A percentile compares a stretch with the other conserved stretches of the same genome.
phyloP scores from a whole-genome alignment of 805 yeast species.

The Blastobotrys parvus region DNA sequence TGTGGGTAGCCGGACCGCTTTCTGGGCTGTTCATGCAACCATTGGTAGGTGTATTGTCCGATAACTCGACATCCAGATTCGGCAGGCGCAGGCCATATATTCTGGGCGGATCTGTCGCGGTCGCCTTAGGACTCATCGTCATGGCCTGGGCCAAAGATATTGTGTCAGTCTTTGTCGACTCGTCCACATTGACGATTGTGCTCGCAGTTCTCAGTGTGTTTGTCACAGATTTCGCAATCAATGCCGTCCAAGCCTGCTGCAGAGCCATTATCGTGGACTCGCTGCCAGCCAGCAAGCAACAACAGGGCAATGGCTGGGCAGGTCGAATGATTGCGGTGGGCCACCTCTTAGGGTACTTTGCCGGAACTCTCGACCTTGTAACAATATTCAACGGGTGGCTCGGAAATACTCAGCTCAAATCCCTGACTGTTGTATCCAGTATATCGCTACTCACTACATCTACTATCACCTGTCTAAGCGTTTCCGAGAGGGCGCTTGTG shows the following conservation, averaged over 20 bases:
- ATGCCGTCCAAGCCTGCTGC: constrained; percentile 55
- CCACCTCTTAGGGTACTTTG: constrained; percentile 47
- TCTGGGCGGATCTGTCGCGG: constrained; percentile 43
- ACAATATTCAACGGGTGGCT: constrained; percentile 29
- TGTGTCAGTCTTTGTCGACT: constrained; percentile 18
- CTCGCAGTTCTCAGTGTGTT: constrained; percentile 46
- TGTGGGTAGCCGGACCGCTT: constrained; percentile 66
- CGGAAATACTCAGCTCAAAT: constrained; percentile 46
- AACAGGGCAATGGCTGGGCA: constrained; percentile 59
- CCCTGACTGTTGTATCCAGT: constrained; percentile 38
- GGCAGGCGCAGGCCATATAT: constrained; percentile 56
- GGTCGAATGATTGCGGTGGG: constrained; percentile 56
- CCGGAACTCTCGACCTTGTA: constrained; percentile 43
- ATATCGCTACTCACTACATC: constrained; percentile 35
- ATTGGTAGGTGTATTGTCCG: constrained; percentile 50
- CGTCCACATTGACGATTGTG: constrained; percentile 27
- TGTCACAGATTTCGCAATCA: constrained; percentile 48
- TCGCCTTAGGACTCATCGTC: constrained; percentile 37
- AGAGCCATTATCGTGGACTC: constrained; percentile 58
- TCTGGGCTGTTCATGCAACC: constrained; percentile 62
- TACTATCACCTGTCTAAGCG: constrained; percentile 33
- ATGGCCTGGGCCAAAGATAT: constrained; percentile 40
- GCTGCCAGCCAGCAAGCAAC: constrained; percentile 49
- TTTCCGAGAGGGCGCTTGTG: constrained; percentile 43
- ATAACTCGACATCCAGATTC: constrained; percentile 26